Evolutionary conservation across 2,329 filamentous ascomycete genomes (phyloP).

Genomic region (Cryoendolithus antarcticus): DNA sequence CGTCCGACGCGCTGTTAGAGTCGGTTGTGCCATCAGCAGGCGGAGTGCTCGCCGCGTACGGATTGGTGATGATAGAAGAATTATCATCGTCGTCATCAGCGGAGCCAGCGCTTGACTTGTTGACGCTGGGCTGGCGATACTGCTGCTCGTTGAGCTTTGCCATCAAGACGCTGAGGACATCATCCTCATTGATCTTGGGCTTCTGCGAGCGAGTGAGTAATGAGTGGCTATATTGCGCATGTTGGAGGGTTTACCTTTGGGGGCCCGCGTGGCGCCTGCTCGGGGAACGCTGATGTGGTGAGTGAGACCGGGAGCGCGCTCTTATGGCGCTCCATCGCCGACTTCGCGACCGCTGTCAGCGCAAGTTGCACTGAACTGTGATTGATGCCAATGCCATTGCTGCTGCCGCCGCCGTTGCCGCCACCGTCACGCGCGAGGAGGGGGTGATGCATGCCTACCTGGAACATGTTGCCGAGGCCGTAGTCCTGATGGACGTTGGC

Average conservation of each 20-base stretch:
- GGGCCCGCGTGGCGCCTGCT: constrained; percentile 13
- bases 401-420: too few species aligned
- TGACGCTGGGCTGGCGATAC: not conserved
- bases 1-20: constrained; percentile 22
- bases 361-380: not conserved
- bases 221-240: constrained; percentile 5
- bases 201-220: constrained; percentile 10
- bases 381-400: too few species aligned
- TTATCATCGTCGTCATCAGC: constrained; percentile 20
- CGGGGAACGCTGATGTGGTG: constrained; percentile 24
- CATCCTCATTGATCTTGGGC: constrained; percentile 5
- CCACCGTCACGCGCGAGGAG: too few species aligned
- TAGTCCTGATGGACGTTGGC: constrained; percentile 4
- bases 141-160: constrained; percentile 64
- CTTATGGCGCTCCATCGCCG: constrained; percentile 8
- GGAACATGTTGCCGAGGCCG: not conserved
- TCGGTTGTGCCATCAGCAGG: constrained; percentile 11
- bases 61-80: constrained; percentile 18
- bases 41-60: constrained; percentile 18
- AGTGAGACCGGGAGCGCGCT: constrained; percentile 20
- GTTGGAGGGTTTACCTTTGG: constrained; percentile 9
- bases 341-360: constrained; percentile 9
- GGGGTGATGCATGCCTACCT: too few species aligned
- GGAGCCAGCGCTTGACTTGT: constrained; percentile 38
- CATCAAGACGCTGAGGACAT: constrained; percentile 55